Base-by-base conservation (phyloP, 495 filamentous ascomycete genomes). In the Apodospora peruviana region DNA sequence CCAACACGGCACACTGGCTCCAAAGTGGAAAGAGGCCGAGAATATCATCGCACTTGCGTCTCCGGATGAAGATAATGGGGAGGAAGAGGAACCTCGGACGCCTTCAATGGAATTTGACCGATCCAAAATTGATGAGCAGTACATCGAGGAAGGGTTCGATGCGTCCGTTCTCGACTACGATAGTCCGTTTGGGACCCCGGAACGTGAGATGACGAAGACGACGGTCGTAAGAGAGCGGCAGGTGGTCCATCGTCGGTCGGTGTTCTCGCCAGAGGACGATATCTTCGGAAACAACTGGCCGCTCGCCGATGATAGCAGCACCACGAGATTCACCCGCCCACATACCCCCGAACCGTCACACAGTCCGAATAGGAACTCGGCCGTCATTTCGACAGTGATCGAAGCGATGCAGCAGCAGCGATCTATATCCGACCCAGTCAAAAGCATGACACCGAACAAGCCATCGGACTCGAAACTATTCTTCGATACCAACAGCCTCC, bases 401-500 rank as follows among this genome's bases (percentile, higher is more conserved):
- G 86, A 93, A 65, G 81, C 84, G 23, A 84, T 96, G 66, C 84
- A 90, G 64, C 78, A 86, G 51, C 79, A 82, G 56, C 78, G 64
- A 2, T 53, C 63, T 0, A 55, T 76, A 25, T 72, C 70, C 2
- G 47, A 54, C 12, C 68, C 77, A 8, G 73, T 79, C 56, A 73
- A 77, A 11, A 64, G 67, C 48, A 43, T 44, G 3, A 48, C 38
- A 50, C 75, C 34, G 43, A 43, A 40, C 8, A 65, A 70, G 39
- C 64, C 76, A 16, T 66, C 81, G 10, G 68, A 80, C 37, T 85
- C 85, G 52, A 94, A 94, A 64, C 81, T 95, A 25, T 87, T 88
- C 12, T 96, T 96, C 55, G 90, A 95, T 60, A 95, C 90, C 9
- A 88, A 85, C 25, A 94, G 88, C 48, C 80, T 96, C 18, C 83